phyloP scores from a whole-genome alignment of 129 eudicot genomes.

The Centaurea solstitialis region DNA sequence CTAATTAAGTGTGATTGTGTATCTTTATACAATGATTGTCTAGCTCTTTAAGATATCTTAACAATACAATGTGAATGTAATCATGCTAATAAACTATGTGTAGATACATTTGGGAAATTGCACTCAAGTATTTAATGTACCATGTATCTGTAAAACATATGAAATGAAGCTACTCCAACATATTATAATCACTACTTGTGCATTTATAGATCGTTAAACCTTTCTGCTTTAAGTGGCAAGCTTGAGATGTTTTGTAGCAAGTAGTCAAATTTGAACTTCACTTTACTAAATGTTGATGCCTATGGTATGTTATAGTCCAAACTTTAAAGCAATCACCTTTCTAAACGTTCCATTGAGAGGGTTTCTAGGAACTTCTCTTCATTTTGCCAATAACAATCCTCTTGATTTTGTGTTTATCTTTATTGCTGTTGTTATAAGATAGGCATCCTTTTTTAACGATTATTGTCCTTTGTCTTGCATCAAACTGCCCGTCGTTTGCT shows the following conservation, averaged over 20 bases:
- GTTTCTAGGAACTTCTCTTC: not conserved
- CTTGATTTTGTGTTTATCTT: not conserved
- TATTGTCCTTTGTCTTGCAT: not conserved
- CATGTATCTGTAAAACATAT: not conserved
- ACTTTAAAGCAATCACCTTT: not conserved
- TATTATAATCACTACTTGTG: not conserved
- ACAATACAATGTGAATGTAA: not conserved
- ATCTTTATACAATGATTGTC: not conserved
- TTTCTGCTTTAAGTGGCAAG: not conserved
- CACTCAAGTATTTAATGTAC: not conserved
- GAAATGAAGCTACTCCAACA: not conserved
- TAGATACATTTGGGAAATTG: not conserved
- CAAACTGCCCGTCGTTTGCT: not conserved
- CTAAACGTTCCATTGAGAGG: too few species aligned
- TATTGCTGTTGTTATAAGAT: not conserved
- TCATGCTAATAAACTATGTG: not conserved
- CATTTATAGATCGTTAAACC: not conserved
- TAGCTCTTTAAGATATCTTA: not conserved
- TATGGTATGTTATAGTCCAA: slow-evolving; percentile 5
- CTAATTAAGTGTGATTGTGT: not conserved
- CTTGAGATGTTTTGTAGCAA: not conserved
- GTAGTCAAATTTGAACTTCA: not conserved
- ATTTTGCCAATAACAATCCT: not conserved
- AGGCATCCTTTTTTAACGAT: not conserved
- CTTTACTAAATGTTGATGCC: not conserved